Conservation (phyloP, 495 filamentous ascomycete species). For the Lentithecium fluviatile region DNA sequence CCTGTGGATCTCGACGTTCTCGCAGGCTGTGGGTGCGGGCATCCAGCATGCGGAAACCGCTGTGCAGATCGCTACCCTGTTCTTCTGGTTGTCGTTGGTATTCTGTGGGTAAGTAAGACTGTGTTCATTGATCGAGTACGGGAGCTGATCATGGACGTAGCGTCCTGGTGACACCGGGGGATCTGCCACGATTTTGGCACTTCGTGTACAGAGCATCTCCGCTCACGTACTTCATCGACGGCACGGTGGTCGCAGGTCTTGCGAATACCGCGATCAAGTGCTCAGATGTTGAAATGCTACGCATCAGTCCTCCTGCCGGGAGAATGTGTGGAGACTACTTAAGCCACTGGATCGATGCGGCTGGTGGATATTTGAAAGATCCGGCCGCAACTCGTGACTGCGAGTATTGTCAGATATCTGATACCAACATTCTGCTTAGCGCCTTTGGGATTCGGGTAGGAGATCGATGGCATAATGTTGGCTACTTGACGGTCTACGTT, state of each 20-base stretch:
- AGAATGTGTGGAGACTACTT: constrained; percentile 3
- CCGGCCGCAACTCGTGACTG: constrained; percentile 4
- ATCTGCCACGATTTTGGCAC: constrained; percentile 19
- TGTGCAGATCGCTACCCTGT: constrained; percentile 14
- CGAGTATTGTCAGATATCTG: constrained; percentile 9
- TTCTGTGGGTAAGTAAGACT: constrained; percentile 14
- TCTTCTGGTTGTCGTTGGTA: constrained; percentile 15
- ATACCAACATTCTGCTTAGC: constrained; percentile 5
- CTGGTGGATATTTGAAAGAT: constrained; percentile 10
- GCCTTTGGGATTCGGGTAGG: not conserved
- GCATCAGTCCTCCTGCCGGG: constrained; percentile 8
- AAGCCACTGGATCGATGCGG: not conserved
- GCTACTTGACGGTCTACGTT: constrained; percentile 9
- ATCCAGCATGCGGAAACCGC: constrained; percentile 16
- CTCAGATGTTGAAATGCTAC: constrained; percentile 12
- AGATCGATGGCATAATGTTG: constrained; percentile 15
- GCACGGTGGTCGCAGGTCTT: constrained; percentile 9
- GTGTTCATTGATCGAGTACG: not conserved
- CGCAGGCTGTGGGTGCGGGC: constrained; percentile 3
- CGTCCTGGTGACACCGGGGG: constrained; percentile 8
- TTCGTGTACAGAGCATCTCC: constrained; percentile 24
- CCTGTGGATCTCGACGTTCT: constrained; percentile 17
- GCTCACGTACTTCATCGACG: constrained; percentile 17
- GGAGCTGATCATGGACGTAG: constrained; percentile 2
- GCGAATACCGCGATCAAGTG: constrained; percentile 16